Base-by-base conservation (phyloP, 257 asterid species). In the Hygrophila difformis region DNA sequence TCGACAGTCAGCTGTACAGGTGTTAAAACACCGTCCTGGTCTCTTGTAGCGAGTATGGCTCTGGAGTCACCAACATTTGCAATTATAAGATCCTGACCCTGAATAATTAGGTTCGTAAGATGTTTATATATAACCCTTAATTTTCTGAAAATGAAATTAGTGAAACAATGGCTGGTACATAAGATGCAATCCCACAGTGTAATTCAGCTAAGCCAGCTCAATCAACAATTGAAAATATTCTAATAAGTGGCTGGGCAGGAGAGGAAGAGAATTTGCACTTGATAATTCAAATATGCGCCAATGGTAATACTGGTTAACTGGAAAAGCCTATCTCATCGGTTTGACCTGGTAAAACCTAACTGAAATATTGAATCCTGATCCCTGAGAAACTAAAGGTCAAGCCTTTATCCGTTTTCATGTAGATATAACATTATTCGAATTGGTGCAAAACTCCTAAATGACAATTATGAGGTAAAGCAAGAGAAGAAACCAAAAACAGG, bases 21-120 rank as follows among this genome's bases (percentile, higher is more conserved):
- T 55, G 37, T 63, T 79, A 91, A 76, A 41, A 70, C 62, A 67
- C 80, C 67, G 55, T 78, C 94, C 44, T 63, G 70, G 49, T 82
- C 87, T 51, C 89, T 73, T 22, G 96, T 82, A 41, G 93, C 99
- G 72, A 91, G 61, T 31, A 91, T 84, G 11, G 96, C 99, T 65
- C 99, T 73, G 2, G 99, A 91, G 73, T 91, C 99, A 0, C 99
- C 99, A 33, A 91, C 81, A 55, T 91, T 91, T 53, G 95, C 97
- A 44, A 91, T 70, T 59, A 91, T 70, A 56, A 91, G 77, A 78
- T 91, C 96, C 71, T 61, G 77, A 53, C 75, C 99, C 99, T 91
- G 76, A 42, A 67, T 49, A 46, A 58, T 52, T 15, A 59, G 10
- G 19, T 39, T 18, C 57, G 54, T 34, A 18, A 18, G 49, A n/a